phyloP scores from a whole-genome alignment of 768 basidiomycete species.

The Amanita pallidorosea region DNA sequence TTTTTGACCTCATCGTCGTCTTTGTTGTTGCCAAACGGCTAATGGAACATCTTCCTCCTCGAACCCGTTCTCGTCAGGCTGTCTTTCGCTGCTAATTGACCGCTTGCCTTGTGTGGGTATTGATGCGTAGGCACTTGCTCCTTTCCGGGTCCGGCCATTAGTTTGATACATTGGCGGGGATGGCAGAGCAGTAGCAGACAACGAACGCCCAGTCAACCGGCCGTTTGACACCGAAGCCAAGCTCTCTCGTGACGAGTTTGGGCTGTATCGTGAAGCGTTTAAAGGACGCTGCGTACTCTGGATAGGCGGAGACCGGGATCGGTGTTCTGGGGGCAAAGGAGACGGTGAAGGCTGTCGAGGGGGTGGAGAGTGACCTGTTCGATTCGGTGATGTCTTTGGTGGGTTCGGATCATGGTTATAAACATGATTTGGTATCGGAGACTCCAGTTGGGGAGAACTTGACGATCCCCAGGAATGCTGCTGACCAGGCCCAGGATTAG shows the following conservation, averaged over 20 bases:
- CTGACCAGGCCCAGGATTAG: slow-evolving; percentile 16
- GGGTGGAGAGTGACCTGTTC: slow-evolving; percentile 19
- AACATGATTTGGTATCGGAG: slow-evolving; percentile 21
- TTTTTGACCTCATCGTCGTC: slow-evolving; percentile 32
- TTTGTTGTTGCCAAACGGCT: slow-evolving; percentile 72
- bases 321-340: slow-evolving; percentile 21
- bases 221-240: slow-evolving; percentile 15
- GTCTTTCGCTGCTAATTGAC: slow-evolving; percentile 31
- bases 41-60: slow-evolving; percentile 79
- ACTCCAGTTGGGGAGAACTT: slow-evolving; percentile 12
- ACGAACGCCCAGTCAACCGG: slow-evolving; percentile 52
- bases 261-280: slow-evolving; percentile 17
- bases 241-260: slow-evolving; percentile 25
- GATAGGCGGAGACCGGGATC: slow-evolving; percentile 47
- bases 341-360: slow-evolving; percentile 18
- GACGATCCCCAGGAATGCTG: slow-evolving; percentile 20
- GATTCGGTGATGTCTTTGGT: slow-evolving; percentile 35
- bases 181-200: slow-evolving; percentile 53
- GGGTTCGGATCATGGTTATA: slow-evolving; percentile 22
- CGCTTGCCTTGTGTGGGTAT: slow-evolving; percentile 24
- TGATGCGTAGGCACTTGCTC: slow-evolving; percentile 53
- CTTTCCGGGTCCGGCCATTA: slow-evolving; percentile 55
- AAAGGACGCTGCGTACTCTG: slow-evolving; percentile 22
- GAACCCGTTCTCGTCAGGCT: slow-evolving; percentile 18
- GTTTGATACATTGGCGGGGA: slow-evolving; percentile 22